Percentiles rank a stretch among this genome's conserved stretches.
phyloP scores from a whole-genome alignment of 148 eudicot species.

The Suaeda aralocaspica region DNA sequence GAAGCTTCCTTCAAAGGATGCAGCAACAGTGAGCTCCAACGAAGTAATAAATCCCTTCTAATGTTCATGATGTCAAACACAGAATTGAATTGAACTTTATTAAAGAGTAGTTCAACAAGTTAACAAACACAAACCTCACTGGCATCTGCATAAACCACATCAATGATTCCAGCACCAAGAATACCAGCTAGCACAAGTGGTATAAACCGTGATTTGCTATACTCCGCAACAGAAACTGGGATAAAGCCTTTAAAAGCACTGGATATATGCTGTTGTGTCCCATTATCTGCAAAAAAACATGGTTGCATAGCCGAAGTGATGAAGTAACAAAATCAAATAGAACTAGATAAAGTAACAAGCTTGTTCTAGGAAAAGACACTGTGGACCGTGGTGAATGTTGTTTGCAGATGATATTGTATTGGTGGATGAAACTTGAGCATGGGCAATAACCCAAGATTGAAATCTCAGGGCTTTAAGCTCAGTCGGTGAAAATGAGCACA shows the following conservation, averaged over 20 bases:
- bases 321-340: background rate
- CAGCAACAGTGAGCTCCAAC: background rate
- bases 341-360: too few species aligned
- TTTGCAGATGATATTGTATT: too few species aligned
- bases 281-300: conserved; percentile 38
- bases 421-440: too few species aligned
- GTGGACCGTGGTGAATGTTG: too few species aligned
- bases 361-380: too few species aligned
- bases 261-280: conserved; percentile 22
- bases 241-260: conserved; percentile 29
- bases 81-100: background rate
- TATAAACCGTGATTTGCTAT: conserved; percentile 27
- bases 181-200: conserved; percentile 58
- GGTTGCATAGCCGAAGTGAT: background rate
- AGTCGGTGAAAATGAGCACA: too few species aligned
- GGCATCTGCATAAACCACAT: conserved; percentile 72
- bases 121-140: conserved; percentile 50
- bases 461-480: too few species aligned
- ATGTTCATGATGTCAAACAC: background rate
- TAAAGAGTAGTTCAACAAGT: background rate
- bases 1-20: conserved; percentile 37
- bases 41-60: background rate
- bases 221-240: conserved; percentile 19
- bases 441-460: too few species aligned
- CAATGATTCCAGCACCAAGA: conserved; percentile 56